phyloP scores from a whole-genome alignment of 257 asterid genomes.

The Lavandula angustifolia region DNA sequence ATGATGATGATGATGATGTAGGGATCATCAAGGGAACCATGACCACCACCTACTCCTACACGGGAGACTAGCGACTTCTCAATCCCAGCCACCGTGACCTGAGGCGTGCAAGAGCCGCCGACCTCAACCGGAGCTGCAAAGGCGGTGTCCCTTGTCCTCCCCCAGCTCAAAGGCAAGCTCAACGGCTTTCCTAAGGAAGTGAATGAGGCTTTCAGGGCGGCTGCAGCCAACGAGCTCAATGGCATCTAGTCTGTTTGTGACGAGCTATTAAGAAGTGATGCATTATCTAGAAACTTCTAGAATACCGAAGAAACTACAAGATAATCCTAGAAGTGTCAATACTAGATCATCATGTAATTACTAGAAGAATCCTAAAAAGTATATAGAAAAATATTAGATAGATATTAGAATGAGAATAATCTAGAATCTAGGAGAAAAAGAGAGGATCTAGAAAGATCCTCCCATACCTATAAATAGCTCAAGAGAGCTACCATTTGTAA shows the following conservation, averaged over 20 bases:
- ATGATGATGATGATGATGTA: conserved; percentile 19
- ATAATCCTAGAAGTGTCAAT: too few species aligned
- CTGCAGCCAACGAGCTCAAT: conserved; percentile 70
- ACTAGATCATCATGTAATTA: too few species aligned
- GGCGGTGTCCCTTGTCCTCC: conserved; percentile 91
- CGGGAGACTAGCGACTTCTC: conserved; percentile 96
- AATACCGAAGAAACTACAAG: too few species aligned
- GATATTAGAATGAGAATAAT: too few species aligned
- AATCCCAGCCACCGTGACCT: conserved; percentile 93
- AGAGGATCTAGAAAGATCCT: too few species aligned
- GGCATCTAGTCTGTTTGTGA: conserved; percentile 83
- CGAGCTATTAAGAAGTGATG: too few species aligned
- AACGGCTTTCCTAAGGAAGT: conserved; percentile 85
- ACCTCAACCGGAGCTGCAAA: conserved; percentile 96
- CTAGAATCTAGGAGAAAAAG: too few species aligned
- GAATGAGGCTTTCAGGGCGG: conserved; percentile 85
- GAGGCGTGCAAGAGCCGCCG: conserved; percentile 92
- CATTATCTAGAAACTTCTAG: too few species aligned
- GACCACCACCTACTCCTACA: conserved; percentile 98
- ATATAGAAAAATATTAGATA: too few species aligned
- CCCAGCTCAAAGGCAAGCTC: conserved; percentile 50
- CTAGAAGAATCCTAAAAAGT: too few species aligned
- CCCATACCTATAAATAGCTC: too few species aligned
- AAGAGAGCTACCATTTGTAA: too few species aligned
- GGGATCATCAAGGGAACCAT: conserved; percentile 96